phyloP scores from a whole-genome alignment of 2,329 filamentous ascomycete species.

The Cladosporium sp. region DNA sequence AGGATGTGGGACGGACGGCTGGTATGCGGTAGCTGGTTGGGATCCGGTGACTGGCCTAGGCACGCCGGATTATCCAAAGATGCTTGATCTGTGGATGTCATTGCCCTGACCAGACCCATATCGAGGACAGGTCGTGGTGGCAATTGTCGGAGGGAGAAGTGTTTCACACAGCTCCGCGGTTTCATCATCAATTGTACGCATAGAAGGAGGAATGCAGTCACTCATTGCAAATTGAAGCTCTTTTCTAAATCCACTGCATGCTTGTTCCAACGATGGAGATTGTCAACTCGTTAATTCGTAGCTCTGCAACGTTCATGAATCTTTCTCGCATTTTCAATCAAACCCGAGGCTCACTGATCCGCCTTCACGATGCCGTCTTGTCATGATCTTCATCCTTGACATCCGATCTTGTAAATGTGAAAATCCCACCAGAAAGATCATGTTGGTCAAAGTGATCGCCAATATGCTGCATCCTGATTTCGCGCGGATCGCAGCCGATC shows the following conservation, averaged over 20 bases:
- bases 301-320: no score
- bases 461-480: conserved; percentile 63
- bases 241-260: no score
- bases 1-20: conserved; percentile 36
- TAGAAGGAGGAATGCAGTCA: not conserved
- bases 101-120: conserved; percentile 15
- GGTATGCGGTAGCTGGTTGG: conserved; percentile 27
- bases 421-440: conserved; percentile 20
- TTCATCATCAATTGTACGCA: not conserved
- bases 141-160: not conserved
- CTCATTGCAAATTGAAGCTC: not conserved
- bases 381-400: no score
- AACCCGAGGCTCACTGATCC: no score
- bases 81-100: conserved; percentile 26
- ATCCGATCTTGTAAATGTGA: no score
- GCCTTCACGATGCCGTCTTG: no score
- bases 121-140: not conserved
- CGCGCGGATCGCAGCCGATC: not conserved
- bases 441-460: conserved; percentile 65
- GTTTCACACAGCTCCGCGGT: no score
- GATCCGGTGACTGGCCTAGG: conserved; percentile 30
- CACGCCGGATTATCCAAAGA: conserved; percentile 30
- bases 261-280: no score
- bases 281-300: no score
- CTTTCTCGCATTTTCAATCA: no score